These are phyloP conservation scores for Anisodus acutangulus DNA, from an alignment of 257 asterid species.

Conservation along the genomic window DNA sequence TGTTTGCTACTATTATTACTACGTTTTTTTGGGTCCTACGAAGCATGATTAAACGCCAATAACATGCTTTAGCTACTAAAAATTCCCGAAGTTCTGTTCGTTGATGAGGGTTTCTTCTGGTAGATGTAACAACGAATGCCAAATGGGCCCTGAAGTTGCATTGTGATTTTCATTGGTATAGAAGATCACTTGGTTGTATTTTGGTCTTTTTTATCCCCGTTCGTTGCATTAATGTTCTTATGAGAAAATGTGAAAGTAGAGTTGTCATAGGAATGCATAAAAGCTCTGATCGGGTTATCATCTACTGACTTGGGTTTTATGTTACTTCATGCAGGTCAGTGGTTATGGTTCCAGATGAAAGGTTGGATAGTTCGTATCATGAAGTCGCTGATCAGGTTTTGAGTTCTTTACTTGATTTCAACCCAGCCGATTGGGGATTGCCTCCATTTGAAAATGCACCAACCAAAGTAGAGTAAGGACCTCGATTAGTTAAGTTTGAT, in stretches of 20 bases:
- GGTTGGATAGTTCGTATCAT: constrained; percentile 71
- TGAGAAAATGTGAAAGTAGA: background rate
- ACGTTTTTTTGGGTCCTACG: background rate
- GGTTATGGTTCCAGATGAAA: constrained; percentile 95
- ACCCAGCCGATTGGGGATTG: constrained; percentile 79
- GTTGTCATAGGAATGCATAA: background rate
- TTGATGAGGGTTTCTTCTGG: background rate
- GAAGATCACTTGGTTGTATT: background rate
- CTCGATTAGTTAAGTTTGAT: background rate
- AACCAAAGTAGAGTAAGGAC: constrained; percentile 23
- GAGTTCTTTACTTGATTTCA: constrained; percentile 73
- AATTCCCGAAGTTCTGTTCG: background rate
- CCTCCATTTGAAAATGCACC: constrained; percentile 63
- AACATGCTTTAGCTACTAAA: background rate
- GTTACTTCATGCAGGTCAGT: constrained; percentile 65
- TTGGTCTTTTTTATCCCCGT: background rate
- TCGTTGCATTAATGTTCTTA: background rate
- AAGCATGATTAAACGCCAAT: background rate
- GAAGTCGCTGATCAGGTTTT: constrained; percentile 77
- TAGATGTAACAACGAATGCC: background rate
- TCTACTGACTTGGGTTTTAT: constrained; percentile 30
- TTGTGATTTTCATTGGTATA: background rate
- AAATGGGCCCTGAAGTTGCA: background rate
- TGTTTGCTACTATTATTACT: background rate
- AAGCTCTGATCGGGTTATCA: background rate